A percentile compares a stretch with the other conserved stretches of the same genome.
Conservation (phyloP, 2,329 filamentous ascomycete species). For the Fusarium veterinarium region DNA sequence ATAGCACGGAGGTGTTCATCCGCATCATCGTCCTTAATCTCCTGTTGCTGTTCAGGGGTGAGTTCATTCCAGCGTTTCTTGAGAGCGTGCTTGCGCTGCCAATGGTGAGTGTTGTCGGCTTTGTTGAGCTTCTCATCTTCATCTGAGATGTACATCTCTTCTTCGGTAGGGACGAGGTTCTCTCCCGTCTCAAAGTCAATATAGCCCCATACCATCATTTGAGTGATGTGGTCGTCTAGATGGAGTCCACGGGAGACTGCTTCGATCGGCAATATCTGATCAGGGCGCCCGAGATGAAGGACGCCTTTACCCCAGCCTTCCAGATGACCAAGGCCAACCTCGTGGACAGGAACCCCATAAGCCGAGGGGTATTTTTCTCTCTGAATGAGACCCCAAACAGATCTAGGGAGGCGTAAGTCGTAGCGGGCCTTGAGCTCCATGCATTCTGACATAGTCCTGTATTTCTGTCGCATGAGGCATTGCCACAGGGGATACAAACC, state of each 20-base stretch:
- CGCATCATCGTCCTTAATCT: constrained; percentile 53
- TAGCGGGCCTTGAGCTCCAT: constrained; percentile 70
- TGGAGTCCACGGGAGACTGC: constrained; percentile 61
- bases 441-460: constrained; percentile 61
- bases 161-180: constrained; percentile 62
- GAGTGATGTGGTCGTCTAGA: constrained; percentile 64
- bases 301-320: constrained; percentile 67
- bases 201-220: constrained; percentile 73
- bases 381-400: constrained; percentile 37
- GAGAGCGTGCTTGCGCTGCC: constrained; percentile 57
- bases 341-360: constrained; percentile 62
- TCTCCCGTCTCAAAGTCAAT: constrained; percentile 63
- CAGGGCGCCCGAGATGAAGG: constrained; percentile 63
- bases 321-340: constrained; percentile 64
- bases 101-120: constrained; percentile 53
- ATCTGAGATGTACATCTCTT: constrained; percentile 65
- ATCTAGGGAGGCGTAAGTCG: constrained; percentile 58
- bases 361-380: constrained; percentile 46
- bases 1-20: constrained; percentile 51
- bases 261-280: constrained; percentile 70
- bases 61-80: constrained; percentile 59
- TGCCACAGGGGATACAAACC: constrained; percentile 67
- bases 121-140: constrained; percentile 52
- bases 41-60: constrained; percentile 49
- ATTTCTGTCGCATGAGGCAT: constrained; percentile 68